Base-by-base conservation (phyloP, 2,329 filamentous ascomycete genomes). In the Volutella citrinella region DNA sequence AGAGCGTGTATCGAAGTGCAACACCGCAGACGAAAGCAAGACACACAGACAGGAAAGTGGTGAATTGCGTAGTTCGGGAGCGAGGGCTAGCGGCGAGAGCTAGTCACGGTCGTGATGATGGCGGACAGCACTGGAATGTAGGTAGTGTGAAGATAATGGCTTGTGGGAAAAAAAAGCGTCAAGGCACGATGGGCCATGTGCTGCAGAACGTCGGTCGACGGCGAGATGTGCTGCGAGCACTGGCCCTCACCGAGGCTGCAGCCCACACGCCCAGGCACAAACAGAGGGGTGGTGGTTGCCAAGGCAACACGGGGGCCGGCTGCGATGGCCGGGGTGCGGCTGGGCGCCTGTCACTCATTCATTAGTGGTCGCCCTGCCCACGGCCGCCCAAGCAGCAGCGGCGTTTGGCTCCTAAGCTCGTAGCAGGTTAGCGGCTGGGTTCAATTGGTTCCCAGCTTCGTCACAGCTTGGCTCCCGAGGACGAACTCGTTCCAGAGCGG, bases 271-370 rank as follows among this genome's bases (percentile, higher is more conserved):
- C 19, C 16, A 24, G 24, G 14, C 14, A 41, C 41, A 50, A n/a
- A 48, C 45, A 45, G 45, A 49, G 44, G 45, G 46, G 42, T 28
- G 38, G 31, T 8, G 14, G 47, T 50, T 46, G 47, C 45, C 25
- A 40, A 36, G 45, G 36, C 22, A 27, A 39, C 36, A 27, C 36
- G 27, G 33, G 30, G 13, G 16, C 21, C 13, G n/a, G n/a, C n/a
- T n/a, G n/a, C n/a, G n/a, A n/a, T n/a, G n/a, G n/a, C n/a, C n/a
- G n/a, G n/a, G n/a, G n/a, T 13, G 24, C 24, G 17, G 14, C 22
- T 24, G 14, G 22, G 17, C 24, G n/a, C 10, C 24, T 10, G 13
- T 26, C 24, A 26, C 24, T 26, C n/a, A n/a, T 26, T 26, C 35
- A 35, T 35, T 38, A 40, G 41, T 15, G 34, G 41, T 43, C 41